phyloP scores from a whole-genome alignment of 2,329 filamentous ascomycete species.

The Aspergillus novofumigatus region DNA sequence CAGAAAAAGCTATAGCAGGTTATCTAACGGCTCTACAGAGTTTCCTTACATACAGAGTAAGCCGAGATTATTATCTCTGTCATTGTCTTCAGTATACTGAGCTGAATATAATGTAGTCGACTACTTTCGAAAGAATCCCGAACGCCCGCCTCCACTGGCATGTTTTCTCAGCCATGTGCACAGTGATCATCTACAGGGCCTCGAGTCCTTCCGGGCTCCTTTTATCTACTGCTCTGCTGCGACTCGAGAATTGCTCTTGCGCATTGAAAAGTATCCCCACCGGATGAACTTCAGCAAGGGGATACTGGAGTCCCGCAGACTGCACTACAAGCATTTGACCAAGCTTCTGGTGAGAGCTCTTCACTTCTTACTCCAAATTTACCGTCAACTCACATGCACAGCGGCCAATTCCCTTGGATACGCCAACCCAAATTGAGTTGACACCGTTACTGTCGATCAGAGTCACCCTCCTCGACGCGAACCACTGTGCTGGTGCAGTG shows the following conservation, averaged over 20 bases:
- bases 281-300: slow-evolving; percentile 77
- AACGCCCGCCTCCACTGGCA: slow-evolving; percentile 62
- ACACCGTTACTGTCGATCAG: slow-evolving; percentile 63
- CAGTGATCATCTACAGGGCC: slow-evolving; percentile 78
- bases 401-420: slow-evolving; percentile 78
- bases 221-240: slow-evolving; percentile 90
- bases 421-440: slow-evolving; percentile 72
- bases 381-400: slow-evolving; percentile 23
- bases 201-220: slow-evolving; percentile 70
- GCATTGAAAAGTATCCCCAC: slow-evolving; percentile 72
- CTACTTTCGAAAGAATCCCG: slow-evolving; percentile 64
- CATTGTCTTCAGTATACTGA: slow-evolving; percentile 1
- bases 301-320: slow-evolving; percentile 67
- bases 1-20: neutral
- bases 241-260: slow-evolving; percentile 73
- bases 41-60: slow-evolving; percentile 72
- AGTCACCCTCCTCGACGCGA: slow-evolving; percentile 84
- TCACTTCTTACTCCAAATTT: neutral
- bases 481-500: slow-evolving; percentile 84
- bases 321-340: slow-evolving; percentile 72
- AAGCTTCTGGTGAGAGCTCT: slow-evolving; percentile 55
- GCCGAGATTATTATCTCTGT: slow-evolving; percentile 14
- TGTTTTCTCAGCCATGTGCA: slow-evolving; percentile 92
- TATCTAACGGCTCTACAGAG: slow-evolving; percentile 44
- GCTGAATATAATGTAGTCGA: slow-evolving; percentile 57